Evolutionary conservation across 2,329 filamentous ascomycete species (phyloP).

Genomic region (Diaporthe ilicicola): DNA sequence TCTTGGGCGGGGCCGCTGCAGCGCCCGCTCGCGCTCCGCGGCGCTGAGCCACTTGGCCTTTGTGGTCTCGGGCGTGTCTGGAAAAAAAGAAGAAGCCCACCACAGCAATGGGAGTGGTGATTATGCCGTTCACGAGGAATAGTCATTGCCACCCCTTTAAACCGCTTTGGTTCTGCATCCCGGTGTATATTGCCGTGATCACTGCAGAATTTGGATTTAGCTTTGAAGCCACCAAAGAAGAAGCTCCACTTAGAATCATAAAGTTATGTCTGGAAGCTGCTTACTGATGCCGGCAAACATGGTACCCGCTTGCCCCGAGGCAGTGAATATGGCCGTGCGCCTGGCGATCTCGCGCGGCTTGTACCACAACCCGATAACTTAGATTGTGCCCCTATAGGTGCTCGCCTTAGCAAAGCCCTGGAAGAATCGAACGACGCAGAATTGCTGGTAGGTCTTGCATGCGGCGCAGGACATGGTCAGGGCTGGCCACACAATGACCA

Average conservation of each 20-base stretch:
- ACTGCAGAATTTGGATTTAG: slow-evolving; percentile 37
- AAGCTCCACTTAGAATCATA: too few relatives aligned
- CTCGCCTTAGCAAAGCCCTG: slow-evolving; percentile 55
- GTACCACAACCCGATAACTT: slow-evolving; percentile 63
- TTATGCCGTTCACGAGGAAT: slow-evolving; percentile 54
- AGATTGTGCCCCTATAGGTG: slow-evolving; percentile 57
- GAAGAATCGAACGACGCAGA: slow-evolving; percentile 52
- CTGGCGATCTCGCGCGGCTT: slow-evolving; percentile 61
- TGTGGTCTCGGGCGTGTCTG: slow-evolving; percentile 51
- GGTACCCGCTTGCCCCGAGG: slow-evolving; percentile 59
- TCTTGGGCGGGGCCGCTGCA: slow-evolving; percentile 43
- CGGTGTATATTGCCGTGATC: slow-evolving; percentile 54
- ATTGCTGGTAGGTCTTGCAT: slow-evolving; percentile 41
- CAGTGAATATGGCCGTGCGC: slow-evolving; percentile 61
- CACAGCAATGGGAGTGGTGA: slow-evolving; percentile 56
- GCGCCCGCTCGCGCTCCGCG: slow-evolving; percentile 38
- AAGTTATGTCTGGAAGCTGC: too few relatives aligned
- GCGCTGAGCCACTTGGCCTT: slow-evolving; percentile 49
- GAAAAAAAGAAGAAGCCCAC: slow-evolving; percentile 56
- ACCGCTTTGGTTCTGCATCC: slow-evolving; percentile 49
- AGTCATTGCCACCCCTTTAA: slow-evolving; percentile 56
- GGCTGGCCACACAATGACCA: slow-evolving; percentile 56
- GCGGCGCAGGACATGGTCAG: slow-evolving; percentile 48
- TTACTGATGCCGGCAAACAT: slow-evolving; percentile 60
- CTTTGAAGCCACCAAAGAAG: too few relatives aligned